phyloP scores from a whole-genome alignment of 2,329 filamentous ascomycete species.

The Monosporascus sp. region DNA sequence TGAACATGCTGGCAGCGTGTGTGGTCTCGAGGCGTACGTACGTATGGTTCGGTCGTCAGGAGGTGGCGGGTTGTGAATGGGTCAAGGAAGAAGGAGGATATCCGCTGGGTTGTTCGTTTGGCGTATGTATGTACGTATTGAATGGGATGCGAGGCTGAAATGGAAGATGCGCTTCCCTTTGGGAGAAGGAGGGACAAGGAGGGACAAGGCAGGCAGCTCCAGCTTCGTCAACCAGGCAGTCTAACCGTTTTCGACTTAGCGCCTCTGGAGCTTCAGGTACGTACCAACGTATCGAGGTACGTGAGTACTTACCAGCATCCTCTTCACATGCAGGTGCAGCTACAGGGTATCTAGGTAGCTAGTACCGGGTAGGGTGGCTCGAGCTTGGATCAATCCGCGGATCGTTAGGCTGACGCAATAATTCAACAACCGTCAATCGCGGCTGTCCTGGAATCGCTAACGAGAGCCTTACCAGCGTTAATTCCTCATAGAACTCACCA shows the following conservation, averaged over 20 bases:
- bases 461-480: neutral
- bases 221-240: conserved; percentile 3
- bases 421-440: neutral
- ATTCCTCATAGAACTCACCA: neutral
- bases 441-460: too few relatives aligned
- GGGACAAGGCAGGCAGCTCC: conserved; percentile 4
- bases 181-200: neutral
- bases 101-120: neutral
- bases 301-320: neutral
- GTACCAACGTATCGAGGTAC: neutral
- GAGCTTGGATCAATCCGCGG: neutral
- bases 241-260: neutral
- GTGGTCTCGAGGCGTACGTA: neutral
- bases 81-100: neutral
- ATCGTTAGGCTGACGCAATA: neutral
- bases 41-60: neutral
- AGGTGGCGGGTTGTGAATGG: neutral
- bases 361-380: neutral
- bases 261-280: neutral
- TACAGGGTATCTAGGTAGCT: neutral
- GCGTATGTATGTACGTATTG: neutral
- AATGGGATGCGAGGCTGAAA: neutral
- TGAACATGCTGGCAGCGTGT: conserved; percentile 68
- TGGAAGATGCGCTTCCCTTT: neutral
- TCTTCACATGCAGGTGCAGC: neutral